Percentiles rank a stretch among this genome's conserved stretches.
These are phyloP conservation scores for Heterobasidion parviporum DNA, from an alignment of 1,284 basidiomycete species.

Conservation along the genomic window DNA sequence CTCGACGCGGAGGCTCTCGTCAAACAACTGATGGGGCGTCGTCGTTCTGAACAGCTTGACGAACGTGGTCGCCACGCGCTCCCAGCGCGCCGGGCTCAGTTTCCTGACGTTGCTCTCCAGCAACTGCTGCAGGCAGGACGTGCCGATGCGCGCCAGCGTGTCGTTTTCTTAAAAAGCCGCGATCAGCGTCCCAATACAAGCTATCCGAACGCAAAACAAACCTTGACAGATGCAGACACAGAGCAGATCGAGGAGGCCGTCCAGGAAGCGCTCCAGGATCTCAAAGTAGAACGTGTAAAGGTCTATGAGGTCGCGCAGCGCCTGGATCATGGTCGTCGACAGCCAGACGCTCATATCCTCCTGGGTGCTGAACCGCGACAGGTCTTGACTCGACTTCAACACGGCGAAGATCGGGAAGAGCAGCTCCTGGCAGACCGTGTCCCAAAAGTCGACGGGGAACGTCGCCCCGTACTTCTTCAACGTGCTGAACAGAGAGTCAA, in stretches of 20 bases:
- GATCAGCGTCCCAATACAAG: background rate
- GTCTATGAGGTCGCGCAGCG: slow-evolving; percentile 90
- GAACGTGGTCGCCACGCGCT: slow-evolving; percentile 88
- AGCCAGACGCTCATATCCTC: slow-evolving; percentile 99
- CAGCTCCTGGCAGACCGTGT: slow-evolving; percentile 93
- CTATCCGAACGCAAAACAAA: slow-evolving; percentile 25
- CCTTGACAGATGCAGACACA: slow-evolving; percentile 99
- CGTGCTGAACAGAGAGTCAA: slow-evolving; percentile 93
- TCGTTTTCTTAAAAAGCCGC: slow-evolving; percentile 78
- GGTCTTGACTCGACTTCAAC: slow-evolving; percentile 83
- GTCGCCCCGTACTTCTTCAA: slow-evolving; percentile 85
- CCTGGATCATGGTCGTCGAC: slow-evolving; percentile 99
- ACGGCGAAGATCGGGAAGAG: slow-evolving; percentile 99
- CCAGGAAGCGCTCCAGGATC: slow-evolving; percentile 83
- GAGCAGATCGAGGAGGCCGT: slow-evolving; percentile 87
- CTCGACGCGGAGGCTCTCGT: slow-evolving; percentile 79
- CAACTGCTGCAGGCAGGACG: slow-evolving; percentile 94
- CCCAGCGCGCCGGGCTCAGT: slow-evolving; percentile 83
- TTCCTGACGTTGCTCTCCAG: slow-evolving; percentile 92
- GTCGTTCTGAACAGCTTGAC: slow-evolving; percentile 95
- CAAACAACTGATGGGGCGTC: slow-evolving; percentile 95
- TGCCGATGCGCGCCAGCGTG: slow-evolving; percentile 95
- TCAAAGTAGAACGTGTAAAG: slow-evolving; percentile 97
- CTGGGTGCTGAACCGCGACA: slow-evolving; percentile 90
- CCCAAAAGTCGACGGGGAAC: slow-evolving; percentile 95